These are phyloP conservation scores for Aspergillus ustus DNA, from an alignment of 2,329 filamentous ascomycete species.

Conservation along the genomic window DNA sequence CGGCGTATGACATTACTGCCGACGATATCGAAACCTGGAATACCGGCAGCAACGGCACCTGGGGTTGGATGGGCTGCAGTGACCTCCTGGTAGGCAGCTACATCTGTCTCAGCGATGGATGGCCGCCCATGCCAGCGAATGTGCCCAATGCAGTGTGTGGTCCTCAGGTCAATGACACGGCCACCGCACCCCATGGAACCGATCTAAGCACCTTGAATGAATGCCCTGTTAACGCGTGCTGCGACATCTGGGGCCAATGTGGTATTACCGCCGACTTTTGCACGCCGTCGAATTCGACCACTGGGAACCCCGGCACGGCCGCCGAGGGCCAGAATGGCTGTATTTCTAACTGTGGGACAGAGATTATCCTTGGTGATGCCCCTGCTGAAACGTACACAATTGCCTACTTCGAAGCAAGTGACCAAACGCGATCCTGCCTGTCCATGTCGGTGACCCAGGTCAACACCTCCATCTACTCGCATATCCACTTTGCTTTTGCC, in stretches of 20 bases:
- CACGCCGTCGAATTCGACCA: slow-evolving; percentile 25
- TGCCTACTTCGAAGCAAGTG: no score
- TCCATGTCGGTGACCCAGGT: no score
- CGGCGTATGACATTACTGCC: slow-evolving; percentile 37
- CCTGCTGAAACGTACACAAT: no score
- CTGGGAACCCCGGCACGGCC: slow-evolving; percentile 44
- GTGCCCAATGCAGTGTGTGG: slow-evolving; percentile 50
- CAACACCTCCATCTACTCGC: no score
- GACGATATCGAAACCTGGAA: slow-evolving; percentile 46
- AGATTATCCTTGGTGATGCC: slow-evolving; percentile 35
- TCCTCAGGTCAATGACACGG: slow-evolving; percentile 48
- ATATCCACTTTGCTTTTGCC: neutral
- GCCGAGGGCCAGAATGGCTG: slow-evolving; percentile 41
- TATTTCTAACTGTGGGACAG: slow-evolving; percentile 48
- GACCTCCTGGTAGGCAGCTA: slow-evolving; percentile 32
- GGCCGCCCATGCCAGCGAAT: slow-evolving; percentile 45
- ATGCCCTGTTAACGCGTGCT: slow-evolving; percentile 51
- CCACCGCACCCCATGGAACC: slow-evolving; percentile 32
- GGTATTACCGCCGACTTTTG: slow-evolving; percentile 54
- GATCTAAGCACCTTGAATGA: slow-evolving; percentile 48
- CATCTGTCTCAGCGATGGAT: slow-evolving; percentile 49
- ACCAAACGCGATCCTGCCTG: no score
- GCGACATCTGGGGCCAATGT: slow-evolving; percentile 52
- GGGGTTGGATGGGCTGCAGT: slow-evolving; percentile 50
- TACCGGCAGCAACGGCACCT: slow-evolving; percentile 50